Percentiles rank a stretch among this genome's conserved stretches.
Conservation (phyloP, 495 filamentous ascomycete species). For the Aspergillus bridgeri region DNA sequence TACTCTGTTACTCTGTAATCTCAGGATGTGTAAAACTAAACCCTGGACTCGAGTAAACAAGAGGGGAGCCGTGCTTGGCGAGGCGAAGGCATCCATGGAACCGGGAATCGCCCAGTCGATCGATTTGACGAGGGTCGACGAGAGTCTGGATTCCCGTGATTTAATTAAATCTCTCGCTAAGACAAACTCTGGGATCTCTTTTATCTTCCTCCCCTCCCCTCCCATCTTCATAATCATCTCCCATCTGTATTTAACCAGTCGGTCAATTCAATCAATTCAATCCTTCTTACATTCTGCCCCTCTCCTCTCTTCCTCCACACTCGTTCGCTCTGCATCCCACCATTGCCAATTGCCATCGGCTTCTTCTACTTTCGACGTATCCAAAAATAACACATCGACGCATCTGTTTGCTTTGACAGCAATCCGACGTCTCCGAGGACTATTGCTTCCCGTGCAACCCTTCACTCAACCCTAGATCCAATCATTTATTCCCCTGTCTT, state of each 20-base stretch:
- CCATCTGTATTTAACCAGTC: neutral
- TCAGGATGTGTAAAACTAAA: too few relatives aligned
- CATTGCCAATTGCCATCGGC: neutral
- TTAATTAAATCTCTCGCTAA: neutral
- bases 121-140: neutral
- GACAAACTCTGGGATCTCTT: too few relatives aligned
- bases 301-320: neutral
- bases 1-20: too few relatives aligned
- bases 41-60: neutral
- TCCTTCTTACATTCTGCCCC: too few relatives aligned
- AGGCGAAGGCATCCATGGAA: neutral
- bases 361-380: neutral
- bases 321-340: neutral
- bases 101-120: neutral
- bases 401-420: conserved; percentile 19
- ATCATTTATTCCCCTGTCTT: neutral
- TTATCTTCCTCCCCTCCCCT: neutral
- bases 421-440: conserved; percentile 8
- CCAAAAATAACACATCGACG: neutral
- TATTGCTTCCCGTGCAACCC: conserved; percentile 16
- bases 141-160: neutral
- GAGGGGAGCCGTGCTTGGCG: neutral
- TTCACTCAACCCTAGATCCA: conserved; percentile 11
- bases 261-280: neutral
- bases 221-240: neutral